Percentiles rank a stretch among this genome's conserved stretches.
Evolutionary conservation across 2,329 filamentous ascomycete species (phyloP).

Genomic region (Diaporthe helianthi): DNA sequence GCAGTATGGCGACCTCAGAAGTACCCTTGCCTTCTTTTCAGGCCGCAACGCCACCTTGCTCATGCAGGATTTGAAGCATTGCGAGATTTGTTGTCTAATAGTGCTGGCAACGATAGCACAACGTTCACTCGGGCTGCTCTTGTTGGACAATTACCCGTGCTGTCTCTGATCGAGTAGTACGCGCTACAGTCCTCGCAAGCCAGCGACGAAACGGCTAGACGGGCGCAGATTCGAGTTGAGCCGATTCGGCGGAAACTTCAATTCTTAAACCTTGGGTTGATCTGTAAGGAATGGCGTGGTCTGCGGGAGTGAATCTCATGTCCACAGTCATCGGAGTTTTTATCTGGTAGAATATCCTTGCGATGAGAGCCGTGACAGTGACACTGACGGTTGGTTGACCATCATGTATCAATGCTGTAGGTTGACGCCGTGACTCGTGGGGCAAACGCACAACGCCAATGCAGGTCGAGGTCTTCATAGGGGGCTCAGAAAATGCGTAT

Average conservation of each 20-base stretch:
- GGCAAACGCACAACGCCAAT: slow-evolving; percentile 23
- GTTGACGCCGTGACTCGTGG: slow-evolving; percentile 24
- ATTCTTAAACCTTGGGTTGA: not conserved
- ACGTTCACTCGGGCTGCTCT: not conserved
- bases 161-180: slow-evolving; percentile 34
- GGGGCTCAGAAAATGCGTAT: not conserved
- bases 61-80: not conserved
- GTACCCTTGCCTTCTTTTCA: not conserved
- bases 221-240: not conserved
- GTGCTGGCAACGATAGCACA: not conserved
- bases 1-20: not conserved
- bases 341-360: not conserved
- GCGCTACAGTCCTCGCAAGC: slow-evolving; percentile 5
- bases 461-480: slow-evolving; percentile 23
- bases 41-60: not conserved
- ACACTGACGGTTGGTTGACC: not conserved
- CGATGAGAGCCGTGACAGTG: not conserved
- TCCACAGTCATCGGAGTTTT: not conserved
- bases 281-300: not conserved
- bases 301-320: not conserved
- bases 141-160: not conserved
- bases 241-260: not conserved
- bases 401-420: slow-evolving; percentile 10
- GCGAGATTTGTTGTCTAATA: not conserved
- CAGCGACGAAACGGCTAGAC: not conserved